phyloP scores from a whole-genome alignment of 2,329 filamentous ascomycete genomes.

The Colletotrichum lindemuthianum region DNA sequence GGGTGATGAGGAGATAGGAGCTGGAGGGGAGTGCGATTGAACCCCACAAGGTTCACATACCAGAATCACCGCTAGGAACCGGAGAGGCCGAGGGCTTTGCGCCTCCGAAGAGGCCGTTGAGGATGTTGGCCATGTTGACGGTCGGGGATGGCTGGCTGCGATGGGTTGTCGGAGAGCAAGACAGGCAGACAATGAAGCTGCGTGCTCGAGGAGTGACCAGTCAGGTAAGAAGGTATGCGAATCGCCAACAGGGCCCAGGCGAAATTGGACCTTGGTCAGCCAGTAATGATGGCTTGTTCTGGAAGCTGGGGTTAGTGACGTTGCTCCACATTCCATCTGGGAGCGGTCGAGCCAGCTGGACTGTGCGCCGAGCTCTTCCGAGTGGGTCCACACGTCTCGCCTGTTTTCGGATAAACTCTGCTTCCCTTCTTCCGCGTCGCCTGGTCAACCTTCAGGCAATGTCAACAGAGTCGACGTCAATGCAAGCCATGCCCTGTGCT shows the following conservation, averaged over 20 bases:
- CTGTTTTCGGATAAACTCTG: constrained; percentile 15
- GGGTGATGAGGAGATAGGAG: constrained; percentile 30
- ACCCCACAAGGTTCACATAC: constrained; percentile 54
- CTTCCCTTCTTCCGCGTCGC: constrained; percentile 17
- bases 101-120: constrained; percentile 77
- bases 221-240: constrained; percentile 14
- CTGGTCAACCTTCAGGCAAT: constrained; percentile 18
- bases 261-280: constrained; percentile 34
- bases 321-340: constrained; percentile 20
- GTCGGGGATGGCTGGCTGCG: constrained; percentile 36
- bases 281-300: constrained; percentile 31
- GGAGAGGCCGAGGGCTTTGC: constrained; percentile 67
- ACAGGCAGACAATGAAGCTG: constrained; percentile 35
- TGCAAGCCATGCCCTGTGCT: neutral
- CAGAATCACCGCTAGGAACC: constrained; percentile 67
- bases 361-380: neutral
- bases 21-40: neutral
- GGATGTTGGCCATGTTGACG: constrained; percentile 64
- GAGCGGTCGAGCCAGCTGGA: constrained; percentile 24
- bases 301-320: constrained; percentile 30
- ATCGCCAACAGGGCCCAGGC: constrained; percentile 25
- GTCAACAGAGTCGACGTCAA: constrained; percentile 27
- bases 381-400: constrained; percentile 6
- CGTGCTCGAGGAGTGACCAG: constrained; percentile 18
- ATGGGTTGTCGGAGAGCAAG: constrained; percentile 35